Evolutionary conservation across 225 moss, liverwort and hornwort genomes (phyloP), one percentile per base, ranked within the genome.

Genomic region (Bryum argenteum): DNA sequence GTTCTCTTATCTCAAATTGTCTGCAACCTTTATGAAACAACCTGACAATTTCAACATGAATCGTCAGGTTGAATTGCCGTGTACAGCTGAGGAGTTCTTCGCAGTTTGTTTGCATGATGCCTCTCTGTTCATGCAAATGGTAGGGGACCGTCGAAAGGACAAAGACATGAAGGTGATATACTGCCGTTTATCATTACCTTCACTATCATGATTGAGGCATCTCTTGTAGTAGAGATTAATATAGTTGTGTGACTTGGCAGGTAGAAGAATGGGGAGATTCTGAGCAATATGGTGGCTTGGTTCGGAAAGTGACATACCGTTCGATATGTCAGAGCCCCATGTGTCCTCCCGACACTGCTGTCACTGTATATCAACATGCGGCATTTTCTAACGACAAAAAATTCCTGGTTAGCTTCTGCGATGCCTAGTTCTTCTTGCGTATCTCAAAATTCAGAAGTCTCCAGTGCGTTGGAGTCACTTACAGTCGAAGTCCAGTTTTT

Each of bases 311-410:
- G 19, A 90, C 92, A 3, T 95, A 87, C 66, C 88, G 94, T 64
- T 82, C 90, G 10, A 72, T 87, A 45, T 92, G 89, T 58, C 87
- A 54, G 77, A 95, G 91, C 77, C 94, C 94, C 16, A 95, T 95
- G 94, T 95, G 94, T 79, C 94, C 94, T 67, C 92, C 94, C 61
- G 94, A 95, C 71, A 89, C 94, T 18, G 90, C 90, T 14, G 90
- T 95, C 77, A 95, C 94, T 79, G 89, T 90, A 71, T 95, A 90
- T 84, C 94, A 95, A 63, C 94, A 95, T 83, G 45, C 55, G 12
- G 11, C 77, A 40, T 80, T 92, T 69, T 91, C 90, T 2, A 79
- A 67, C 54, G 90, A 89, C 82, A 85, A 87, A 69, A 85, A 78
- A 58, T 23, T 73, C 67, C 70, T 95, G 90, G 94, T 95, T 63